phyloP scores from a whole-genome alignment of 2,329 filamentous ascomycete species.

The Fusarium guadeloupense region DNA sequence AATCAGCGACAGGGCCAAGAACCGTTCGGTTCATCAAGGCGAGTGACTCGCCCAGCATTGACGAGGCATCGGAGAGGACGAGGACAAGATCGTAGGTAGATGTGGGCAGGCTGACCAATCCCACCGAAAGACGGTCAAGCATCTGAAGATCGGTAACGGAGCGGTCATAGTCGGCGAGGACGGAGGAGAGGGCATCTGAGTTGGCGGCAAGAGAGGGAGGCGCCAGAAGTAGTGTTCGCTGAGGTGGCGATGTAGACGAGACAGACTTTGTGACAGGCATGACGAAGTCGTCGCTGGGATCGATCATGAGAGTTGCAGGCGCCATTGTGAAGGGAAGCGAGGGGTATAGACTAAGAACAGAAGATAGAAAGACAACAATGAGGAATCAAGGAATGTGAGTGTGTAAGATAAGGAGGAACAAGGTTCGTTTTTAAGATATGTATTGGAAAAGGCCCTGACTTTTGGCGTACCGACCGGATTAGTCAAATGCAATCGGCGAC shows the following conservation, averaged over 20 bases:
- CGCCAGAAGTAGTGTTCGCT: constrained; percentile 82
- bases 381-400: not conserved
- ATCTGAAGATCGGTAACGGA: constrained; percentile 89
- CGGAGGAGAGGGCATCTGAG: constrained; percentile 76
- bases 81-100: constrained; percentile 86
- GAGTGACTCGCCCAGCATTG: constrained; percentile 70
- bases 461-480: constrained; percentile 40
- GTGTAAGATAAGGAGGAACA: constrained; percentile 7
- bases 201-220: constrained; percentile 90
- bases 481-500: constrained; percentile 38
- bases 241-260: constrained; percentile 40
- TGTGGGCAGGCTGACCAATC: constrained; percentile 78
- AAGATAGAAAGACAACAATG: constrained; percentile 6
- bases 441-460: constrained; percentile 33
- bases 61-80: constrained; percentile 81
- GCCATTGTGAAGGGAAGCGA: constrained; percentile 58
- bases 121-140: constrained; percentile 90
- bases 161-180: constrained; percentile 79
- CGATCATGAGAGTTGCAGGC: constrained; percentile 63
- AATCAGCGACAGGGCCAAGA: constrained; percentile 72
- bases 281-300: constrained; percentile 64
- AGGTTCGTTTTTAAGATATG: constrained; percentile 32
- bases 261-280: constrained; percentile 36
- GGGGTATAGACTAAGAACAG: not conserved
- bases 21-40: constrained; percentile 73